phyloP scores from a whole-genome alignment of 441 rosid genomes.

The Brassica balearica region DNA sequence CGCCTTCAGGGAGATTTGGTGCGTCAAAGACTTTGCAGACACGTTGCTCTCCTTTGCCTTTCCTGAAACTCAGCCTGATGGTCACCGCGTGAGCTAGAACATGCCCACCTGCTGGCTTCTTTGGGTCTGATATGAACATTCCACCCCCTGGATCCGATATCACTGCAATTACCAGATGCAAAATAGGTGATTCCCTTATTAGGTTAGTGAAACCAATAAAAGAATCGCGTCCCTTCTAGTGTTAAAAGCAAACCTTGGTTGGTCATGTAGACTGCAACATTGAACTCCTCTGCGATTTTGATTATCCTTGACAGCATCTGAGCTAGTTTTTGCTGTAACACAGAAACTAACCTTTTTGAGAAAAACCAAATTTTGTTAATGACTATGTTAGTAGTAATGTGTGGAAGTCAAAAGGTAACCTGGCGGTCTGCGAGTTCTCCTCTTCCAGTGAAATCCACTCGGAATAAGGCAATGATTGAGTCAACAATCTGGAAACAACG shows the following conservation, averaged over 20 bases:
- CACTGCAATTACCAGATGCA: constrained; percentile 53
- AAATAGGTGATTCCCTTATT: constrained; percentile 43
- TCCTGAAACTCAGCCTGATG: constrained; percentile 87
- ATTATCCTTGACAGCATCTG: no score
- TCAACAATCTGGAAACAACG: constrained; percentile 71
- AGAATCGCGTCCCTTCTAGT: background rate
- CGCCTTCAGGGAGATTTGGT: constrained; percentile 91
- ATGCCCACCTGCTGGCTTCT: constrained; percentile 96
- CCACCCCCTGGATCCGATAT: constrained; percentile 94
- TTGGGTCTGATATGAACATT: constrained; percentile 88
- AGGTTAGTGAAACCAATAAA: background rate
- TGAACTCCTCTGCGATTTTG: no score
- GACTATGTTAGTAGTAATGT: background rate
- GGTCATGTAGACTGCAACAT: constrained; percentile 52
- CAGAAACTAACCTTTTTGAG: constrained; percentile 21
- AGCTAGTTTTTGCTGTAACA: constrained; percentile 53
- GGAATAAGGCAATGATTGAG: constrained; percentile 90
- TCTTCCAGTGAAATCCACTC: constrained; percentile 92
- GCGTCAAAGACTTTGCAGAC: constrained; percentile 95
- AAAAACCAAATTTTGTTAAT: background rate
- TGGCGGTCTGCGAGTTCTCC: constrained; percentile 97
- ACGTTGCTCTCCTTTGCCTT: constrained; percentile 91
- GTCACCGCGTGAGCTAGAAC: constrained; percentile 95
- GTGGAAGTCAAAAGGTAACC: constrained; percentile 49
- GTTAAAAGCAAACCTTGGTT: constrained; percentile 70